phyloP scores from a whole-genome alignment of 116 monocot genomes.

The Phalaenopsis hybrid region DNA sequence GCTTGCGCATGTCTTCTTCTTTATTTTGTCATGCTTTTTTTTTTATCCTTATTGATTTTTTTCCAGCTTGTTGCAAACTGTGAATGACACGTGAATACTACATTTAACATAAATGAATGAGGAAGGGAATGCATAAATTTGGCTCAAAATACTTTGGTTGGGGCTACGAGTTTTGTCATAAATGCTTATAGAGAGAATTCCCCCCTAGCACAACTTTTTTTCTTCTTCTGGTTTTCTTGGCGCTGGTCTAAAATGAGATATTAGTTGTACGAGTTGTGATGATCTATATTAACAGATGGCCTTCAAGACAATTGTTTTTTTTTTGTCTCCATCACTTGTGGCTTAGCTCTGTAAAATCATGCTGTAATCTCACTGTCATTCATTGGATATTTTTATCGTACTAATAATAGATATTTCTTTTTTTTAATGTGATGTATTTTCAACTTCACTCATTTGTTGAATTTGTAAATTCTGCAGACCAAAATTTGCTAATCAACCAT shows the following conservation, averaged over 20 bases:
- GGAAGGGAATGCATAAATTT: background rate
- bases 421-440: background rate
- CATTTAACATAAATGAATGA: background rate
- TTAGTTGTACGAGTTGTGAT: background rate
- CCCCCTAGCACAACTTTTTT: background rate
- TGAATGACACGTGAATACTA: background rate
- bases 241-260: background rate
- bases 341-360: background rate
- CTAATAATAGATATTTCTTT: background rate
- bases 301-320: background rate
- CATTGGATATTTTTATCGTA: background rate
- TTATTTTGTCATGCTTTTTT: background rate
- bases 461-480: conserved; percentile 22
- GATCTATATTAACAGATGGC: background rate
- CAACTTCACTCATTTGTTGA: background rate
- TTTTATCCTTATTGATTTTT: background rate
- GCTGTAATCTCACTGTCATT: background rate
- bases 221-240: background rate
- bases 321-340: background rate
- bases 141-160: background rate
- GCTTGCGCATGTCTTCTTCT: background rate
- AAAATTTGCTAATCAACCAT: conserved; percentile 19
- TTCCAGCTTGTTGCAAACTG: background rate
- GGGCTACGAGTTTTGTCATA: background rate
- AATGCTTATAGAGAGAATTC: background rate